Conservation (phyloP, 1,139 yeast species). For the Kluyveromyces sp. region DNA sequence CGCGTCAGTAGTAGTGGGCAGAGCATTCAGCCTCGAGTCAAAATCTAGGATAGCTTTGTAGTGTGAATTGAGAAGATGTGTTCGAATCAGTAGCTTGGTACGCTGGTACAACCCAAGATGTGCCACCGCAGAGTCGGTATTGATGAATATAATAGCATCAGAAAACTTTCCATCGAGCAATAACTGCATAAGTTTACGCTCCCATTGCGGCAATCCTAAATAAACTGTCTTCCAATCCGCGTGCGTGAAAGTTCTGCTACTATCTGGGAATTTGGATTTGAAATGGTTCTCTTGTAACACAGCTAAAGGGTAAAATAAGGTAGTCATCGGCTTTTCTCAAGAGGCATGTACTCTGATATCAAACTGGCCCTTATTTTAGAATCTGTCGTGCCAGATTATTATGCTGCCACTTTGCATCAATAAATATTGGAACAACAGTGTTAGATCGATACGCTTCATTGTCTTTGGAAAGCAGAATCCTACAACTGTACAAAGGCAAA, state of each 20-base stretch:
- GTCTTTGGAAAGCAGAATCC: too few species aligned
- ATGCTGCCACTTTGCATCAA: too few species aligned
- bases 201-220: background rate
- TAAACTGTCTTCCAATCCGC: background rate
- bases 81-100: conserved; percentile 1
- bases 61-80: conserved; percentile 2
- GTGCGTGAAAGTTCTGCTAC: background rate
- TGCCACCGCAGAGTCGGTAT: background rate
- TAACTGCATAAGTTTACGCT: conserved; percentile 2
- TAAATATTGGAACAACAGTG: too few species aligned
- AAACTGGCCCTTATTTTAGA: too few species aligned
- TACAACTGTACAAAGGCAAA: background rate
- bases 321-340: background rate
- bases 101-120: background rate
- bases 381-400: too few species aligned
- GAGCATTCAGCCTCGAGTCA: conserved; percentile 1
- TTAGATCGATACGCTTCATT: too few species aligned
- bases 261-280: conserved; percentile 6
- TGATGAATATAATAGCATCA: conserved; percentile 4
- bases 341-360: background rate
- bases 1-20: background rate
- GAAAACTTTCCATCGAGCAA: conserved; percentile 1
- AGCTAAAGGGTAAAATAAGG: conserved; percentile 5
- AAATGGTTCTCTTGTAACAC: conserved; percentile 9
- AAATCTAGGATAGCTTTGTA: conserved; percentile 5